Base-by-base conservation (phyloP, 2,329 filamentous ascomycete species). In the Neocucurbitaria cava region DNA sequence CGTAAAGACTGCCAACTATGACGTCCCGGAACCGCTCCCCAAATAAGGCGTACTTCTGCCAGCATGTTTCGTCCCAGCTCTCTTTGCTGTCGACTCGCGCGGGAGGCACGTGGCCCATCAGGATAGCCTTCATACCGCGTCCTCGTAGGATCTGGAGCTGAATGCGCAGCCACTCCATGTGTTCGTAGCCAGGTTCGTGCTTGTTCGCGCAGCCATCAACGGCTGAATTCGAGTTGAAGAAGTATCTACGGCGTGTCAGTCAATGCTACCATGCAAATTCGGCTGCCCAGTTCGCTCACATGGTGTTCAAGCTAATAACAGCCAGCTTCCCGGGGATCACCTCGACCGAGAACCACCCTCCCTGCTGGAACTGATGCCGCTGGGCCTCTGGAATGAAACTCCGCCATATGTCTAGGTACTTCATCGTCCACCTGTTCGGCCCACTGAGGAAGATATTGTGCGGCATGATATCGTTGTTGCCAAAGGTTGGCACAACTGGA, bases 1-100 rank as follows among this genome's bases (percentile, higher is more conserved):
- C 95, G 70, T 90, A 99, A 5, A 96, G 71, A 23, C 87, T 87
- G 11, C 85, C 87, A 18, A 93, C 83, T 18, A 99, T 83, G 33
- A 99, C 89, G 73, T 99, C 95, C 30, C 95, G 89, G 75, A 92
- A 99, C 74, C 96, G 92, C 64, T 87, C 85, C 68, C 94, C 79
- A 92, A 93, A 98, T 3, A 98, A 79, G 0, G 92, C 90, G 76
- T 96, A 99, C 73, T 96, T 97, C 74, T 97, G 94, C 93, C 94
- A 99, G 78, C 95, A 99, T 0, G 90, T 92, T 80, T 98, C 94
- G 63, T 97, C 92, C 95, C 95, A 99, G 58, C 87, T 87, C 68
- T 87, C 85, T 81, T 98, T 98, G 77, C 87, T 89, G 31, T 87
- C 83, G 1, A 93, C 95, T 57, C 93, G 84, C 1, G 93, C 94